A percentile compares a stretch with the other conserved stretches of the same genome.
Conservation (phyloP, 2,329 filamentous ascomycete genomes). For the Verticillium klebahnii region DNA sequence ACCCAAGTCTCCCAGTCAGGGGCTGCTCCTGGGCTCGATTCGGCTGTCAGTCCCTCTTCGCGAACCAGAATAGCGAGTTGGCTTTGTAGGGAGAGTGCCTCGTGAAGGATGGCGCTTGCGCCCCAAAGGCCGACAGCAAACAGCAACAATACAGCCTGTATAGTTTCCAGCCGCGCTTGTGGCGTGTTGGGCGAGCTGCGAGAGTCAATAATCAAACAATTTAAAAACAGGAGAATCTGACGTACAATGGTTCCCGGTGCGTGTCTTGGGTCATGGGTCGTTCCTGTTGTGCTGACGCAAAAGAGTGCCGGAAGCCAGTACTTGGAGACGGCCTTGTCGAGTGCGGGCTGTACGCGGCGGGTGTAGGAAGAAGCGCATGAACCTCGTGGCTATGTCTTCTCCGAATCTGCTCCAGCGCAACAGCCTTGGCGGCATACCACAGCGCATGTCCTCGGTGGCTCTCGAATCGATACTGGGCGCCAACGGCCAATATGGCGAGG, state of each 20-base stretch:
- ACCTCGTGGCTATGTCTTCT: conserved; percentile 53
- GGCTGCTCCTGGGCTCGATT: conserved; percentile 39
- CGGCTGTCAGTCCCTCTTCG: conserved; percentile 49
- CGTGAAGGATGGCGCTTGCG: conserved; percentile 54
- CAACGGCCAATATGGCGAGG: conserved; percentile 62
- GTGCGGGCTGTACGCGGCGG: conserved; percentile 55
- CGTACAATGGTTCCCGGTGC: conserved; percentile 56
- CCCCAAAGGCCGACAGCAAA: conserved; percentile 59
- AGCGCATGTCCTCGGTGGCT: conserved; percentile 53
- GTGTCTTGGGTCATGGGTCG: conserved; percentile 53
- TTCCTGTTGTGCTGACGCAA: conserved; percentile 54
- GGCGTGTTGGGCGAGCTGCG: conserved; percentile 53
- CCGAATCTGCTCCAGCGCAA: conserved; percentile 55
- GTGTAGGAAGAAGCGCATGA: conserved; percentile 50
- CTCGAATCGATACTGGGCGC: conserved; percentile 62
- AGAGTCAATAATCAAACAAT: not conserved
- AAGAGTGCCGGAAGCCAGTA: conserved; percentile 52
- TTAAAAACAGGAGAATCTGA: not conserved
- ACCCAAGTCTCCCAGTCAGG: conserved; percentile 58
- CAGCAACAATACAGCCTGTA: conserved; percentile 57
- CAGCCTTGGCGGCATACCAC: conserved; percentile 57
- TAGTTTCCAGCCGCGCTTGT: conserved; percentile 57
- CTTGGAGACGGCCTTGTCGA: conserved; percentile 56
- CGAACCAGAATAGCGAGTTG: conserved; percentile 52
- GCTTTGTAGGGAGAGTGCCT: conserved; percentile 56